Conservation (phyloP, 495 filamentous ascomycete species). For the Aspergillus sclerotioniger region DNA sequence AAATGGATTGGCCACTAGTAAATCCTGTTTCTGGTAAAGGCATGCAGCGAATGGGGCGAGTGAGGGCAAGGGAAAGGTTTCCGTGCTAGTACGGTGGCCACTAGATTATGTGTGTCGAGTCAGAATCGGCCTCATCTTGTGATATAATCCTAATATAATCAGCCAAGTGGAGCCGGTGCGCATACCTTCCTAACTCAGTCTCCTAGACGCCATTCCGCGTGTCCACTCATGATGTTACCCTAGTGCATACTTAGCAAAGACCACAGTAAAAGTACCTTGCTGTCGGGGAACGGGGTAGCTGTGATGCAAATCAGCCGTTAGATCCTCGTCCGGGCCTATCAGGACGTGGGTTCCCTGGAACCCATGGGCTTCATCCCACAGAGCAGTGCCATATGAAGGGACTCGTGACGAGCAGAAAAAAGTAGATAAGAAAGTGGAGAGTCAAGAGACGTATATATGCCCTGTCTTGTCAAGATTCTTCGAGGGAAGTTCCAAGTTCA, state of each 20-base stretch:
- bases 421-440: not conserved
- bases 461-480: too few species aligned
- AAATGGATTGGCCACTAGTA: not conserved
- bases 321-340: constrained; percentile 1
- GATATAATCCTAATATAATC: not conserved
- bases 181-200: not conserved
- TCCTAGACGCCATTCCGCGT: not conserved
- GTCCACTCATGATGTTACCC: not conserved
- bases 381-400: not conserved
- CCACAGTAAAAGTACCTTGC: not conserved
- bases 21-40: not conserved
- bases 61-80: not conserved
- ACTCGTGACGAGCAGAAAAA: not conserved
- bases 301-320: constrained; percentile 2
- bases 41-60: not conserved
- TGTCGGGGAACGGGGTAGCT: not conserved
- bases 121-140: not conserved
- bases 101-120: not conserved
- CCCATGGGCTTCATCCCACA: not conserved
- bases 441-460: not conserved
- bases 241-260: not conserved
- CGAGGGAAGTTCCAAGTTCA: too few species aligned
- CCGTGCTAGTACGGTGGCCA: not conserved
- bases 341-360: constrained; percentile 3
- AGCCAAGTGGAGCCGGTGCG: not conserved